A percentile compares a stretch with the other conserved stretches of the same genome.
Evolutionary conservation across 768 basidiomycete genomes (phyloP).

Genomic region (Russula abietina): DNA sequence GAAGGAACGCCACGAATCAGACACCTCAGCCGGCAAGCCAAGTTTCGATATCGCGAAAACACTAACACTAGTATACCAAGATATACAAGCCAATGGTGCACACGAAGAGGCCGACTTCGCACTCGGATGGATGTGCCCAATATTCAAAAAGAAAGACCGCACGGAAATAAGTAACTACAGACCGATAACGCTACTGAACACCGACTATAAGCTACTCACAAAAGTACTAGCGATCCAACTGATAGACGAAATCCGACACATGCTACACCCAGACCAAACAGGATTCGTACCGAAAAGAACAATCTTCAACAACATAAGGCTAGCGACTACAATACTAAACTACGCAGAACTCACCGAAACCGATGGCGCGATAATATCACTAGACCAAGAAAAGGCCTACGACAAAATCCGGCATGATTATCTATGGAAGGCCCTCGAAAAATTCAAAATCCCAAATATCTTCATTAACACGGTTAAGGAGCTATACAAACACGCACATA

Average conservation of each 20-base stretch:
- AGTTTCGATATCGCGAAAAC: not conserved
- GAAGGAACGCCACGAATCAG: too few relatives aligned
- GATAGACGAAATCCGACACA: not conserved
- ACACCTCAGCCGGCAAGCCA: too few relatives aligned
- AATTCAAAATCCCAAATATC: too few relatives aligned
- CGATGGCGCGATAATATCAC: not conserved
- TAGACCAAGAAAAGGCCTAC: not conserved
- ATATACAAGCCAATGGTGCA: constrained; percentile 21
- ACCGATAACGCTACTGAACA: constrained; percentile 23
- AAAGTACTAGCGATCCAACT: constrained; percentile 17
- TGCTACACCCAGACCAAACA: constrained; percentile 6
- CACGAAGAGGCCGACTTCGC: not conserved
- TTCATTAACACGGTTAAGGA: not conserved
- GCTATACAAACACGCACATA: constrained; percentile 6
- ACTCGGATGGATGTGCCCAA: constrained; percentile 22
- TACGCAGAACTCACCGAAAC: not conserved
- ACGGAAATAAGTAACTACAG: constrained; percentile 18
- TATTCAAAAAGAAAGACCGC: constrained; percentile 25
- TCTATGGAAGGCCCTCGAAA: too few relatives aligned
- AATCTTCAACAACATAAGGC: constrained; percentile 1
- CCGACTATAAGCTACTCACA: constrained; percentile 24
- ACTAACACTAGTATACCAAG: constrained; percentile 11
- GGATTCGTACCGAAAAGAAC: not conserved
- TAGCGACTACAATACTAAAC: not conserved
- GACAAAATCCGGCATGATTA: too few relatives aligned